Base-by-base conservation (phyloP, 768 basidiomycete species). In the Tylopilus vinaceipallidus region DNA sequence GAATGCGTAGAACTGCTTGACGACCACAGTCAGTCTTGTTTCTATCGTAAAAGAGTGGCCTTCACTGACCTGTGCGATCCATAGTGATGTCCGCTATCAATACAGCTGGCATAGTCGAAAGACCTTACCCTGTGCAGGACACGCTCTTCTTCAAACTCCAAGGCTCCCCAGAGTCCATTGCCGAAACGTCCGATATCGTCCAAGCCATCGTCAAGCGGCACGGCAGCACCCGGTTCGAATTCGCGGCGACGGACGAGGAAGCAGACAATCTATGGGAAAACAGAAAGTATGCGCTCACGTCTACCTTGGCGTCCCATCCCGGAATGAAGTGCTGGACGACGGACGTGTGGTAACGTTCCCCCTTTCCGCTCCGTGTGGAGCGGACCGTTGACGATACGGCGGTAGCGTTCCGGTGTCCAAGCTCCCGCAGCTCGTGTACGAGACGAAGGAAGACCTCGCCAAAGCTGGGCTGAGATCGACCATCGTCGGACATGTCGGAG, bases 61-160 rank as follows among this genome's bases (percentile, higher is more conserved):
- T 17, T 22, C 19, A 11, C 7, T 37, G 56, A n/a, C 55, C 36
- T 4, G 19, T 3, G 38, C 16, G 5, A 23, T 36, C 2, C 14
- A 42, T 42, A 86, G 84, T 88, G 82, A 90, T 93, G 83, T 65
- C 75, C 29, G 89, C 89, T 9, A 83, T 90, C 64, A 86, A 91
- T 63, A 60, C 68, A 12, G 82, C 78, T 19, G 87, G 88, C 22
- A 62, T 86, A 47, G 69, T 82, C 38, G 78, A 80, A 49, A 66
- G 64, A 45, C 74, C 80, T 38, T 89, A 86, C 62, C 85, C 85
- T 3, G 82, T 83, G 17, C 71, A 77, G 53, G 91, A 94, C 61
- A 86, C 86, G 0, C 77, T 97, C 10, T 92, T 97, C 71, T 91
- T 98, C 77, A 95, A 95, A 66, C 79, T 97, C 44, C 91, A 94